These are phyloP conservation scores for Fusarium luffae DNA, from an alignment of 2,329 filamentous ascomycete species.

Conservation along the genomic window DNA sequence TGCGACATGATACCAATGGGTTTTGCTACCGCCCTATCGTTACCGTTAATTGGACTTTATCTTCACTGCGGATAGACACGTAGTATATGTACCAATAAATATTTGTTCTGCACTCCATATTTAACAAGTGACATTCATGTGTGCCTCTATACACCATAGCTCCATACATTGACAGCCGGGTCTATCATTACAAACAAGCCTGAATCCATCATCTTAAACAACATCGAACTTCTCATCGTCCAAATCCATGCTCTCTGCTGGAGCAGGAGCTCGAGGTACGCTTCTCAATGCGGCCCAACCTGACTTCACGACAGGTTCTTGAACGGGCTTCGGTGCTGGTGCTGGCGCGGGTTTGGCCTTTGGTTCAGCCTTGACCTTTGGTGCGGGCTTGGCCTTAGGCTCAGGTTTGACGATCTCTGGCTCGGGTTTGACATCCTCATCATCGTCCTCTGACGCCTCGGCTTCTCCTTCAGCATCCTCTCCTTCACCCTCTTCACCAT, in stretches of 20 bases:
- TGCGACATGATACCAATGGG: slow-evolving; percentile 13
- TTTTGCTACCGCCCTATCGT: neutral
- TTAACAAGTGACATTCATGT: neutral
- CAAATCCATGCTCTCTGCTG: slow-evolving; percentile 47
- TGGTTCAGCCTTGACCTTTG: slow-evolving; percentile 1
- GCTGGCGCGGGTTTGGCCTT: neutral
- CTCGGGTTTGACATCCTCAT: slow-evolving; percentile 27
- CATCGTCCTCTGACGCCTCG: slow-evolving; percentile 39
- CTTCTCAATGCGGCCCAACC: slow-evolving; percentile 49
- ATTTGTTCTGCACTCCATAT: neutral
- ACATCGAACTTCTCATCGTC: slow-evolving; percentile 51
- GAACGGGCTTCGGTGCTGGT: slow-evolving; percentile 11
- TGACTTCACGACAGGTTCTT: slow-evolving; percentile 40
- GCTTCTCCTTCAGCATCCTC: slow-evolving; percentile 41
- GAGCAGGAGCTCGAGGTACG: slow-evolving; percentile 30
- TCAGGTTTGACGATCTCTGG: neutral
- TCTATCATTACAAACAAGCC: slow-evolving; percentile 24
- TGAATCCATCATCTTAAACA: slow-evolving; percentile 24
- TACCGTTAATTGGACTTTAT: neutral
- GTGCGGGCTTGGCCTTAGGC: slow-evolving; percentile 27
- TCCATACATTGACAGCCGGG: neutral
- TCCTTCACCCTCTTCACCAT: slow-evolving; percentile 47
- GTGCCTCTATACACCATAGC: neutral
- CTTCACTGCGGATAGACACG: neutral
- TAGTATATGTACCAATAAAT: neutral